Conservation (phyloP, 768 basidiomycete species). For the Crassisporium funariophilum region DNA sequence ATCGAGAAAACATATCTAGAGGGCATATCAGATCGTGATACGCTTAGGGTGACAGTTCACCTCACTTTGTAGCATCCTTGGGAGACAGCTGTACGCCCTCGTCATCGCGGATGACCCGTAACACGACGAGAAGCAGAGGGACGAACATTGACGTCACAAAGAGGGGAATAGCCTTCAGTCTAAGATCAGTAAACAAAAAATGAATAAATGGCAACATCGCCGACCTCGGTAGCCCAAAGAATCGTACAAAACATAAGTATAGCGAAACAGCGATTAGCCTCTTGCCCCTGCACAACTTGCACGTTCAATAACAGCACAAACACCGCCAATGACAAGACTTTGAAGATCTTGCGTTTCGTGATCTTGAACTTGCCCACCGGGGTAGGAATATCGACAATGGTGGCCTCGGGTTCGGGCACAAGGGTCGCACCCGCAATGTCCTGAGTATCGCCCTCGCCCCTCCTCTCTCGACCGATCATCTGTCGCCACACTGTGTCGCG, state of each 20-base stretch:
- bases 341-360: conserved; percentile 61
- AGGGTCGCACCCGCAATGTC: conserved; percentile 49
- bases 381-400: conserved; percentile 58
- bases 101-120: conserved; percentile 71
- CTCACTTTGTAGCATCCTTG: conserved; percentile 80
- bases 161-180: conserved; percentile 84
- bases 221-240: conserved; percentile 95
- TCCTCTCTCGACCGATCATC: conserved; percentile 85
- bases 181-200: background rate
- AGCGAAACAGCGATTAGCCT: conserved; percentile 90
- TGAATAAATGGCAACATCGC: conserved; percentile 16
- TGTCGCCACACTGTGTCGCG: conserved; percentile 97
- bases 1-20: conserved; percentile 85
- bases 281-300: conserved; percentile 55
- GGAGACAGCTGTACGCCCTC: conserved; percentile 59
- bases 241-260: conserved; percentile 89
- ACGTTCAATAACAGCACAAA: conserved; percentile 66
- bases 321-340: conserved; percentile 55
- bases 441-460: conserved; percentile 48
- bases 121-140: conserved; percentile 84
- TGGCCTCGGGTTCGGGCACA: conserved; percentile 44
- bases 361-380: conserved; percentile 68
- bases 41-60: conserved; percentile 9
- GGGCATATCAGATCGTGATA: conserved; percentile 8
- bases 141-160: conserved; percentile 96